Evolutionary conservation across 2,329 filamentous ascomycete species (phyloP), one percentile per base, ranked within the genome.

Genomic region (Talaromyces sp.): DNA sequence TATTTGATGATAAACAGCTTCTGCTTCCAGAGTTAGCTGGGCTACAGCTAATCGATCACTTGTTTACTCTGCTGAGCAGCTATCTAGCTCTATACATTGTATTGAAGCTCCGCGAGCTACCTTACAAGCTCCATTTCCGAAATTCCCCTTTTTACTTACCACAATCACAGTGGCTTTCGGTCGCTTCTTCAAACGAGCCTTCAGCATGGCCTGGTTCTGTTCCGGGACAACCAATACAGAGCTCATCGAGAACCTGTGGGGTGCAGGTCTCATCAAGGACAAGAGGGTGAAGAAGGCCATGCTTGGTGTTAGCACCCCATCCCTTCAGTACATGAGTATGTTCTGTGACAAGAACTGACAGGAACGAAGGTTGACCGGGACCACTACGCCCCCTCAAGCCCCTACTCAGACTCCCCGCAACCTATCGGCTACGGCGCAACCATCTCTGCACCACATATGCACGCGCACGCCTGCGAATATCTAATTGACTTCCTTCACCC

Each of bases 191-290:
- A 66, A 62, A 49, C 45, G 64, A 50, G 33, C 60, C 59, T 62
- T 62, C 52, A 62, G 68, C 66, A 98, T 99, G 95, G 93, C 94
- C 66, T 99, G 95, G 95, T 87, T 87, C 70, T 92, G 90, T 77
- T 90, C 89, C 7, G 94, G 92, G 66, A 79, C 80, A 4, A 87
- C 87, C 33, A 97, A 98, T 76, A 78, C 80, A 47, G 88, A 88
- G 64, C 84, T 99, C 58, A 83, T 98, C 67, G 85, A 89, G 70
- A 97, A 97, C 75, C 84, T 99, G 65, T 88, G 82, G 75, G 83
- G 79, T 47, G 87, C 90, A 71, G 85, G 85, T 3, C 82, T 98
- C 62, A 93, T 98, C 69, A 89, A 84, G n/a, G 85, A 88, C 67
- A 79, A 85, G 3, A 81, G 84, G 27, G 91, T 96, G 39, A 90